Percentiles rank a stretch among this genome's conserved stretches.
Evolutionary conservation across 495 filamentous ascomycete species (phyloP).

Genomic region (Aspergillus kassunensis): DNA sequence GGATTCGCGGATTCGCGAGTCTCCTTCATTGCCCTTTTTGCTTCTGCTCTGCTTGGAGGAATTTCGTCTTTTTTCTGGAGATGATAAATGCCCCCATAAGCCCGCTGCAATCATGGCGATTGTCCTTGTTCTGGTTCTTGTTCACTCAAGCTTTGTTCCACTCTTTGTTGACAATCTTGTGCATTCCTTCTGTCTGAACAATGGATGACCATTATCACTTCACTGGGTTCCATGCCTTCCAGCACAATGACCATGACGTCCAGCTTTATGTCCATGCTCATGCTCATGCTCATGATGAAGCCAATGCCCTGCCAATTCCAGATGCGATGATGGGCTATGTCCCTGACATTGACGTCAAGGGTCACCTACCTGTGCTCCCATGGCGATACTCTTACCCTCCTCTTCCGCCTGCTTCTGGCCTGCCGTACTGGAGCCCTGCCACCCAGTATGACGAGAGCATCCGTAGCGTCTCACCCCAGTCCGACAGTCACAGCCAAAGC

Average conservation of each 20-base stretch:
- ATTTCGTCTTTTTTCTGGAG: not conserved
- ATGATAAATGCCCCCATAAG: not conserved
- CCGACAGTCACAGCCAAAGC: constrained; percentile 8
- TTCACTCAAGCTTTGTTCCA: constrained; percentile 2
- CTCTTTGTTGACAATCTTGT: not conserved
- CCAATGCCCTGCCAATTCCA: not conserved
- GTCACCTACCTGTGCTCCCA: not conserved
- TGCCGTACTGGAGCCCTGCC: constrained; percentile 1
- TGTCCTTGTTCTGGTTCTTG: not conserved
- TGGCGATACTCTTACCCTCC: constrained; percentile 9
- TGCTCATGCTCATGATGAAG: not conserved
- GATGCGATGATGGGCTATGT: constrained; percentile 1
- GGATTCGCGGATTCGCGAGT: not conserved
- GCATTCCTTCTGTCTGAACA: not conserved
- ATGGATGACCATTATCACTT: constrained; percentile 25
- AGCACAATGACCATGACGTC: no score
- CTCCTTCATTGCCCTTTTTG: not conserved
- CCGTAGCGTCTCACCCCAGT: constrained; percentile 1
- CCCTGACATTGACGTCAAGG: constrained; percentile 6
- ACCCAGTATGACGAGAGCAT: constrained; percentile 2
- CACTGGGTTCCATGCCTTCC: constrained; percentile 10
- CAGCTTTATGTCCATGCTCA: no score
- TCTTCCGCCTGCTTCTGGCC: not conserved
- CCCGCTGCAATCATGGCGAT: not conserved
- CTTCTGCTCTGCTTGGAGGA: not conserved